Percentiles rank a stretch among this genome's conserved stretches.
phyloP scores from a whole-genome alignment of 805 yeast genomes.

The Candida peoriensis region DNA sequence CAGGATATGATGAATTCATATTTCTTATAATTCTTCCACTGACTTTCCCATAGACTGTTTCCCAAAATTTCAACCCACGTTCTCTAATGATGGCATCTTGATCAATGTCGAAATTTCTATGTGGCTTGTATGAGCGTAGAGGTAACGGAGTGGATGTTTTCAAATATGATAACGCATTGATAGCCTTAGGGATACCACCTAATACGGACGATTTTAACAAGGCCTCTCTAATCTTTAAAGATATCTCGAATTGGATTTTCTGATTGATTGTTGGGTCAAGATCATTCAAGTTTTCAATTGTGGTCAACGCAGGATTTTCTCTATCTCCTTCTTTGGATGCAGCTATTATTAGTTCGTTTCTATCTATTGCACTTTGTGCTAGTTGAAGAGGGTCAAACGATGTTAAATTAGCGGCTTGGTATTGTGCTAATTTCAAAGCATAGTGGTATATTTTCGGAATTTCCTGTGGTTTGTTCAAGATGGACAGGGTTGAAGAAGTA shows the following conservation, averaged over 20 bases:
- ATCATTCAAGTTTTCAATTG: slow-evolving; percentile 18
- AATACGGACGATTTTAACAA: slow-evolving; percentile 74
- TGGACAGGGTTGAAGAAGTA: slow-evolving; percentile 78
- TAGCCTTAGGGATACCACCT: slow-evolving; percentile 79
- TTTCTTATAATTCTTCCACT: slow-evolving; percentile 62
- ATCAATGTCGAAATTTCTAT: slow-evolving; percentile 28
- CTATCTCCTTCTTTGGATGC: slow-evolving; percentile 5
- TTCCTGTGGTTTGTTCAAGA: slow-evolving; percentile 78
- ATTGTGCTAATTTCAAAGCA: slow-evolving; percentile 38
- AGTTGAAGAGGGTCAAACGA: slow-evolving; percentile 2
- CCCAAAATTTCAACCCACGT: slow-evolving; percentile 68
- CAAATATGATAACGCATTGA: slow-evolving; percentile 67
- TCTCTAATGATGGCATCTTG: slow-evolving; percentile 23
- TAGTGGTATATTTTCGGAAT: slow-evolving; percentile 71
- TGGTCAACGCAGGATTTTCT: slow-evolving; percentile 9
- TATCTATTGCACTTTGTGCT: slow-evolving; percentile 14
- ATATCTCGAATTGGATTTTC: slow-evolving; percentile 25
- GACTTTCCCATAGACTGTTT: slow-evolving; percentile 69
- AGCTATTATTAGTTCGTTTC: slow-evolving; percentile 16
- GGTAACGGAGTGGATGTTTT: slow-evolving; percentile 58
- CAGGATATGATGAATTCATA: slow-evolving; percentile 75
- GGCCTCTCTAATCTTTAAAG: slow-evolving; percentile 68
- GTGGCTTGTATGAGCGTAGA: slow-evolving; percentile 29
- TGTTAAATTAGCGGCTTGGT: background rate
- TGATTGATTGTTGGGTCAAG: slow-evolving; percentile 2